phyloP scores from a whole-genome alignment of 1,284 basidiomycete genomes.

The Stereum hirsutum region DNA sequence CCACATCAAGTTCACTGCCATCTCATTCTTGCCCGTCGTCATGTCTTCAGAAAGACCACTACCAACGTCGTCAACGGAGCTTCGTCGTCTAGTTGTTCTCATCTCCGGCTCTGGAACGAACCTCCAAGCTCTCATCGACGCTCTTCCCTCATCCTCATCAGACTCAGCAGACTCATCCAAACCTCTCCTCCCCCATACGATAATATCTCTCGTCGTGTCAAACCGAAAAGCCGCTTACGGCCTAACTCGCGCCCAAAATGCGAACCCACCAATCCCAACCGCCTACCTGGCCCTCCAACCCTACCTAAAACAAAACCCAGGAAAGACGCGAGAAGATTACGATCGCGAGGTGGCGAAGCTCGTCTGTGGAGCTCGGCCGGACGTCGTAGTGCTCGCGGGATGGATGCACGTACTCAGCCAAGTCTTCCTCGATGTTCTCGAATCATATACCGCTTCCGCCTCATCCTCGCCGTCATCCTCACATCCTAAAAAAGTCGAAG shows the following conservation, averaged over 20 bases:
- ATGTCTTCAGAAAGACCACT: too few relatives aligned
- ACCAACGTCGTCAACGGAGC: too few relatives aligned
- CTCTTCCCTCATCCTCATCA: too few relatives aligned
- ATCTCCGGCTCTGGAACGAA: constrained; percentile 90
- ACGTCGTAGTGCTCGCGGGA: constrained; percentile 88
- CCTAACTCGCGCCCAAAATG: constrained; percentile 67
- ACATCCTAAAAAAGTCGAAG: constrained; percentile 48
- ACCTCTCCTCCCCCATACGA: constrained; percentile 53
- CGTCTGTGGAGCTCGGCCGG: constrained; percentile 60
- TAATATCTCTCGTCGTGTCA: constrained; percentile 82
- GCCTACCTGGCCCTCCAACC: constrained; percentile 81
- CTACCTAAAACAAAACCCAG: constrained; percentile 69
- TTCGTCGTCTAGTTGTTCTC: constrained; percentile 53
- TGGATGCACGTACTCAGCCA: constrained; percentile 93
- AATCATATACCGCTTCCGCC: constrained; percentile 25
- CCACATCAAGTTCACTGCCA: too few relatives aligned
- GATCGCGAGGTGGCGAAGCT: constrained; percentile 76
- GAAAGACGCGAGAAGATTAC: constrained; percentile 77
- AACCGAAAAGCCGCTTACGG: constrained; percentile 92
- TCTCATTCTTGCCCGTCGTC: too few relatives aligned
- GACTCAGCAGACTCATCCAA: too few relatives aligned
- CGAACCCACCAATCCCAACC: constrained; percentile 73
- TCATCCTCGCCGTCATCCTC: constrained; percentile 19
- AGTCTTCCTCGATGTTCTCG: constrained; percentile 43
- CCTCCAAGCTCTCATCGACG: constrained; percentile 93